Percentiles rank a stretch among this genome's conserved stretches.
Conservation (phyloP, 495 filamentous ascomycete genomes). For the Neurospora cerealis region DNA sequence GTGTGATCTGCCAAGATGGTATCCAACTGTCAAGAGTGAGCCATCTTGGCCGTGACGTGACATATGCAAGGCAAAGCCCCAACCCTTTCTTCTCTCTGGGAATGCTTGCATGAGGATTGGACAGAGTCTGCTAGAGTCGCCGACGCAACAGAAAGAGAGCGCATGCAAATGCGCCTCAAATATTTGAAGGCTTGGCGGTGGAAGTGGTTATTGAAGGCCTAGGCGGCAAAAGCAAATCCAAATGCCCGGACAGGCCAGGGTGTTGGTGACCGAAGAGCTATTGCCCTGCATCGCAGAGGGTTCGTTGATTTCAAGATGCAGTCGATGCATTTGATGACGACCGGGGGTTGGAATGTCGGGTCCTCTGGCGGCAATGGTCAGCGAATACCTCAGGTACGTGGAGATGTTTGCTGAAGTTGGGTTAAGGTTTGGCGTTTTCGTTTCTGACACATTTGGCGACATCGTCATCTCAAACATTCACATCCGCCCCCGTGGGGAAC, state of each 20-base stretch:
- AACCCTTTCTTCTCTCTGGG: background rate
- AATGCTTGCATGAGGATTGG: background rate
- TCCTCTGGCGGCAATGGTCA: background rate
- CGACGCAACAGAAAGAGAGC: background rate
- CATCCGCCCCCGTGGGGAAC: background rate
- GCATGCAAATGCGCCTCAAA: background rate
- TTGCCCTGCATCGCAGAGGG: background rate
- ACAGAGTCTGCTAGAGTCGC: background rate
- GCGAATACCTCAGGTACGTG: background rate
- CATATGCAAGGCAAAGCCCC: background rate
- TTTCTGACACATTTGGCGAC: background rate
- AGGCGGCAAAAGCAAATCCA: background rate
- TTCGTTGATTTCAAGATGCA: background rate
- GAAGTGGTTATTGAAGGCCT: background rate
- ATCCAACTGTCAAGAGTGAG: background rate
- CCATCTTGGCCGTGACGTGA: background rate
- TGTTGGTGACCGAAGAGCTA: background rate
- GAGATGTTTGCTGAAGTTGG: background rate
- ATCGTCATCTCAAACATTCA: background rate
- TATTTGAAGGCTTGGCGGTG: background rate
- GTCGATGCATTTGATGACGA: background rate
- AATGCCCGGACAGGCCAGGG: background rate
- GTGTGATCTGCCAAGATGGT: background rate
- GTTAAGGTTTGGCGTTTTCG: background rate
- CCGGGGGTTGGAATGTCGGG: background rate